These are phyloP conservation scores for Yarrowia sp. DNA, from an alignment of 805 yeast genomes.

Conservation along the genomic window DNA sequence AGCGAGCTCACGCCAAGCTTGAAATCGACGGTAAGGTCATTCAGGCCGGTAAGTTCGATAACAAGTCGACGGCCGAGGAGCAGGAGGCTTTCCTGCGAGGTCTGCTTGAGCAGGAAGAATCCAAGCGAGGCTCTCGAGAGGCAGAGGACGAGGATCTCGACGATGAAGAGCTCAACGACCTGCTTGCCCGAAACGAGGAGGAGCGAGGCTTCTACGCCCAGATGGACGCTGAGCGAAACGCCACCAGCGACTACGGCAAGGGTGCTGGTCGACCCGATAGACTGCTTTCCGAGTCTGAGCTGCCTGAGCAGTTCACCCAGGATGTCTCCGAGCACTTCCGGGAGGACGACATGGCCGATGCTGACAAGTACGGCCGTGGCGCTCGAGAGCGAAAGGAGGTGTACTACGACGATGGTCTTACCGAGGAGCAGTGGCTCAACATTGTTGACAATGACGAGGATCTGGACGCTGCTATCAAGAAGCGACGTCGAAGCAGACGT, in stretches of 20 bases:
- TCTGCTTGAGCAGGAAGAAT: conserved; percentile 85
- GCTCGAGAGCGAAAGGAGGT: conserved; percentile 76
- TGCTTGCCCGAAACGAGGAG: conserved; percentile 79
- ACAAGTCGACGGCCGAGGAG: conserved; percentile 94
- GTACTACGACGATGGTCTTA: conserved; percentile 79
- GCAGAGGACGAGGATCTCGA: conserved; percentile 78
- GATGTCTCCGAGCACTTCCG: conserved; percentile 53
- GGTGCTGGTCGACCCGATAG: conserved; percentile 54
- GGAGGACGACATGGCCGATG: conserved; percentile 52
- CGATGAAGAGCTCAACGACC: conserved; percentile 81
- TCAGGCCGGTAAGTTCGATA: conserved; percentile 98
- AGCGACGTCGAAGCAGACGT: conserved; percentile 39
- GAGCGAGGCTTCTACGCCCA: conserved; percentile 69
- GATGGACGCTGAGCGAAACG: conserved; percentile 66
- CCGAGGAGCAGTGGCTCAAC: conserved; percentile 90
- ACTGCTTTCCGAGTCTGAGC: conserved; percentile 69
- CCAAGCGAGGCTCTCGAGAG: conserved; percentile 55
- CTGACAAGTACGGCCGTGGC: conserved; percentile 66
- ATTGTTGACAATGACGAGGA: conserved; percentile 64
- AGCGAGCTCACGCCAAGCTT: conserved; percentile 88
- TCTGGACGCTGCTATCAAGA: conserved; percentile 59
- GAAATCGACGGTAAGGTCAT: conserved; percentile 98
- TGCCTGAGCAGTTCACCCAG: conserved; percentile 79
- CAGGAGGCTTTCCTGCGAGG: conserved; percentile 92
- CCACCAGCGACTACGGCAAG: conserved; percentile 53